Base-by-base conservation (phyloP, 192 early-diverging fungal species). In the Coemansia sp. region DNA sequence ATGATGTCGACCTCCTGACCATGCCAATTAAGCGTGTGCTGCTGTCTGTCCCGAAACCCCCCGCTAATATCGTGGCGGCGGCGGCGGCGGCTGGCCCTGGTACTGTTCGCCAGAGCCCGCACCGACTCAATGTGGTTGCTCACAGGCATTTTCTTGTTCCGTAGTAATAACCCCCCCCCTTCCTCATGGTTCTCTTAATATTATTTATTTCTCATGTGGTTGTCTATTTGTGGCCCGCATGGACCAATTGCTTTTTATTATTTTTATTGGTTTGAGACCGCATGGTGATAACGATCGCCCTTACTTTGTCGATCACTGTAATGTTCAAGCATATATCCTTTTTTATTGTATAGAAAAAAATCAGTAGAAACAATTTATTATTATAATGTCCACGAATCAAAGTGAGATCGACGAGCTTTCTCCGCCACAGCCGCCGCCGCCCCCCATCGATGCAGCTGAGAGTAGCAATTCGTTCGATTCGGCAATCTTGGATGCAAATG, bases 71-170 rank as follows among this genome's bases (percentile, higher is more conserved):
- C 21, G 50, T 17, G 45, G 63, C 24, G 36, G 33, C 53, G 29
- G 33, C 53, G 29, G 11, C 45, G 54, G 17, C 21, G 57, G 62
- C 53, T 27, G 29, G 62, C 62, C 24, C 19, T 35, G 40, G 17
- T 51, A 24, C 53, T 16, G 11, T 17, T 34, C 51, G 10, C 3
- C 53, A 70, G 37, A 10, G 29, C 8, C 51, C 48, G 17, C 51
- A 56, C 17, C 17, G 41, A 54, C 50, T 64, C 1, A 40, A 59
- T 14, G 42, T 70, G 33, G 54, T 70, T 9, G 69, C 70, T 2
- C 44, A 56, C n/a, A 48, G 70, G 2, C 70, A 66, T 29, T 59
- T 64, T 1, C 31, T 72, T 10, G 42, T 66, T 59, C 70, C 70
- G 29, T 64, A 66, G n/a, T 16, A 16, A 33, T 19, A 45, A 45